phyloP scores from a whole-genome alignment of 2,329 filamentous ascomycete genomes.

The Hyphodiscus sp. region DNA sequence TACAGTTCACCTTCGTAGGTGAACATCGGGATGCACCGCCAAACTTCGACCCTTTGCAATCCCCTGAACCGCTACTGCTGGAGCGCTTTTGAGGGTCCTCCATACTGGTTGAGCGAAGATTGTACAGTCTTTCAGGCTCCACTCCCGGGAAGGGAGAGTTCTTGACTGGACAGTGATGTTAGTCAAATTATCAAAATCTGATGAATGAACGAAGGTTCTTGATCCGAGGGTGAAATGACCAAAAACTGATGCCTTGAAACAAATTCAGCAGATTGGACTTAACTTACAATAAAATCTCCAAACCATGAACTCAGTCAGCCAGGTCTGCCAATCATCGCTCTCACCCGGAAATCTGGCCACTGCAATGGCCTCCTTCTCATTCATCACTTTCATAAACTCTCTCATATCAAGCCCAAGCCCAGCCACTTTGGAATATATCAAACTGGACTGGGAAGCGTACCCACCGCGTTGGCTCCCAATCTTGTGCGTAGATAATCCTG shows the following conservation, averaged over 20 bases:
- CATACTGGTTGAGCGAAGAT: neutral
- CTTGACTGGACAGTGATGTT: too few relatives aligned
- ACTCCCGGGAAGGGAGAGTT: neutral
- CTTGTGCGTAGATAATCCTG: too few relatives aligned
- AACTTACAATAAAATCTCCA: slow-evolving; percentile 10
- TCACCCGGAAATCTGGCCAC: slow-evolving; percentile 2
- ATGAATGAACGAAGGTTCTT: too few relatives aligned
- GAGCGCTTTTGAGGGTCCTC: too few relatives aligned
- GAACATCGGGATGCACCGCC: too few relatives aligned
- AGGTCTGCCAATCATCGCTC: slow-evolving; percentile 6
- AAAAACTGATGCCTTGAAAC: neutral
- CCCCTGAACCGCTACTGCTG: too few relatives aligned
- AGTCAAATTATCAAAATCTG: too few relatives aligned
- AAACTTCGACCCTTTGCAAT: too few relatives aligned
- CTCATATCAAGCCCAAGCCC: neutral
- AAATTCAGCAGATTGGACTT: too few relatives aligned
- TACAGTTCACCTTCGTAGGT: too few relatives aligned
- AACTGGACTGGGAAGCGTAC: neutral
- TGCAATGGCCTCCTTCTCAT: neutral
- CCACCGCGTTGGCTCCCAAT: too few relatives aligned
- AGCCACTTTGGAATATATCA: neutral
- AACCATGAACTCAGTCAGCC: slow-evolving; percentile 7
- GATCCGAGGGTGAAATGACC: too few relatives aligned
- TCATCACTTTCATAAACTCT: neutral
- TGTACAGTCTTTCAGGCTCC: neutral